These are phyloP conservation scores for Rhizopus microsporus DNA, from an alignment of 371 early-diverging fungal species.

Conservation along the genomic window DNA sequence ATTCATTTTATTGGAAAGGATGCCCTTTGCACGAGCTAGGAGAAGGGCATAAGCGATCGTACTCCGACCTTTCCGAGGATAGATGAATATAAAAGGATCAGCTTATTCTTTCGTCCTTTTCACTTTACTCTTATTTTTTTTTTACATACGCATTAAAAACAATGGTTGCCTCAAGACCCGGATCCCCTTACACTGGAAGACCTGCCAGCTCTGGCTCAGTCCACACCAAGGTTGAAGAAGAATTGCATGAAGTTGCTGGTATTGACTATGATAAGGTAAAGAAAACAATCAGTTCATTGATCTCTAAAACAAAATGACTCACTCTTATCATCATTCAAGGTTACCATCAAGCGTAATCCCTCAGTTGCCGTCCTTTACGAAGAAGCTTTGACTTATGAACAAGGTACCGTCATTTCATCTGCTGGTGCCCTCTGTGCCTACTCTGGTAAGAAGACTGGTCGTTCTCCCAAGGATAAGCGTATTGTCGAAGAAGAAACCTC, in stretches of 20 bases:
- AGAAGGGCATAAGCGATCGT: not conserved
- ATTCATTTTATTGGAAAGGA: not conserved
- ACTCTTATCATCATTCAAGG: constrained; percentile 19
- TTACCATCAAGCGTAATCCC: constrained; percentile 70
- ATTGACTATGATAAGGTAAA: constrained; percentile 57
- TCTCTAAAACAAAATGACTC: not conserved
- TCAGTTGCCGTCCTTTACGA: constrained; percentile 91
- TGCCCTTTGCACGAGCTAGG: constrained; percentile 7
- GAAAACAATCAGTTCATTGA: not conserved
- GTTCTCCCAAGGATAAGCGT: constrained; percentile 94
- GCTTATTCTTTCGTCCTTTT: not conserved
- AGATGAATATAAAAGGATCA: constrained; percentile 3
- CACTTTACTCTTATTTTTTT: constrained; percentile 5
- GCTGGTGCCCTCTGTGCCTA: constrained; percentile 91
- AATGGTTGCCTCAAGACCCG: constrained; percentile 42
- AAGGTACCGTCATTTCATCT: constrained; percentile 88
- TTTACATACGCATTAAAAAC: not conserved
- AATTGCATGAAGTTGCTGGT: constrained; percentile 53
- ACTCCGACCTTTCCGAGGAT: constrained; percentile 14
- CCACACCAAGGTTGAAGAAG: constrained; percentile 54
- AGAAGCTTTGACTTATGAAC: constrained; percentile 89
- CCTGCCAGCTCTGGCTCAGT: constrained; percentile 38
- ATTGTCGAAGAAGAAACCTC: constrained; percentile 90
- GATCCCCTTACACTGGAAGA: constrained; percentile 44
- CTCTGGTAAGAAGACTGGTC: constrained; percentile 91